These are phyloP conservation scores for Heliosperma pusillum DNA, from an alignment of 148 eudicot species.

Conservation along the genomic window DNA sequence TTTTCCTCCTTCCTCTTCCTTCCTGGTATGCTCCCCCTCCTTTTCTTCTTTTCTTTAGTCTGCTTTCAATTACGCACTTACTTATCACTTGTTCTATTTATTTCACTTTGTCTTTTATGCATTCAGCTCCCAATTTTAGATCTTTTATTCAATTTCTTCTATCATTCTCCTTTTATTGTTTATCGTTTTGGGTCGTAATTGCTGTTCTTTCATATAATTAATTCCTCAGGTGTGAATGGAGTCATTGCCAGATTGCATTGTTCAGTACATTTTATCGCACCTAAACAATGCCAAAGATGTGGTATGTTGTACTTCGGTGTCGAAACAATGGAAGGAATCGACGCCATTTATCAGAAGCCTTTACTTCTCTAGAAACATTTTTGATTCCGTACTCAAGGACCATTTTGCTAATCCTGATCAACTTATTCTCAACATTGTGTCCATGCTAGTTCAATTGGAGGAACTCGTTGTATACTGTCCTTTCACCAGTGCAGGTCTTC, in stretches of 20 bases:
- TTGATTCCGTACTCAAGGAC: constrained; percentile 35
- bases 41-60: not conserved
- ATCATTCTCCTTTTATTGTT: no score
- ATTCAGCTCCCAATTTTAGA: not conserved
- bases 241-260: constrained; percentile 67
- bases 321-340: constrained; percentile 79
- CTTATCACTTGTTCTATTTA: no score
- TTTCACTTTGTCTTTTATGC: not conserved
- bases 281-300: constrained; percentile 82
- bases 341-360: constrained; percentile 62
- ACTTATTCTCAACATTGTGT: constrained; percentile 47
- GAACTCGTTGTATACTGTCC: constrained; percentile 95
- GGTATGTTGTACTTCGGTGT: constrained; percentile 64
- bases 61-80: no score
- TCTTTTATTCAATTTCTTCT: not conserved
- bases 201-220: constrained; percentile 35
- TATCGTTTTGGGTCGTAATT: not conserved
- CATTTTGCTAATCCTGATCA: constrained; percentile 41
- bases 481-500: constrained; percentile 57
- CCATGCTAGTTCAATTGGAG: constrained; percentile 48
- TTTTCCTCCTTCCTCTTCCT: constrained; percentile 12
- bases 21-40: not conserved
- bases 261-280: constrained; percentile 68
- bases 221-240: constrained; percentile 57
- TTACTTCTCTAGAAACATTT: constrained; percentile 73